These are phyloP conservation scores for Pouteria glomerata DNA, from an alignment of 148 eudicot species.

Conservation along the genomic window DNA sequence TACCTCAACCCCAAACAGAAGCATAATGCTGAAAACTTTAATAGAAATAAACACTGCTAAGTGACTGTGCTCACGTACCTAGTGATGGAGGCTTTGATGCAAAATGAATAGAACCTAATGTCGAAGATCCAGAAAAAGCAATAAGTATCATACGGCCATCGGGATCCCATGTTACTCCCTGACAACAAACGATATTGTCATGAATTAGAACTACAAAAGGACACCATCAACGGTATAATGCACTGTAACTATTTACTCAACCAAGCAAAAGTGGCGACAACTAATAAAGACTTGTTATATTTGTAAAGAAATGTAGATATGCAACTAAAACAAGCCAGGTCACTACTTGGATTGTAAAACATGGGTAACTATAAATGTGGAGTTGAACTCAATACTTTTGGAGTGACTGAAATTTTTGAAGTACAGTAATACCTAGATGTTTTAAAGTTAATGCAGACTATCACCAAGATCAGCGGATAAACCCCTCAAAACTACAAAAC, in stretches of 20 bases:
- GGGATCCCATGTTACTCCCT: slow-evolving; percentile 99
- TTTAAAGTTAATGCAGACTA: too few species aligned
- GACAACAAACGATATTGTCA: slow-evolving; percentile 11
- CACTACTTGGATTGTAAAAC: neutral
- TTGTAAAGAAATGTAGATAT: neutral
- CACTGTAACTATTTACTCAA: neutral
- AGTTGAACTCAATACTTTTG: neutral
- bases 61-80: slow-evolving; percentile 35
- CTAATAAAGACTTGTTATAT: neutral
- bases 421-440: neutral
- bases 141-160: slow-evolving; percentile 87
- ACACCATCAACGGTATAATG: neutral
- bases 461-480: too few species aligned
- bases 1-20: too few species aligned
- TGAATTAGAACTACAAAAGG: neutral
- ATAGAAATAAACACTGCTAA: neutral
- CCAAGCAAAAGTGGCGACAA: neutral
- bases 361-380: neutral
- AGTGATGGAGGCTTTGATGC: slow-evolving; percentile 96
- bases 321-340: neutral
- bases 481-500: neutral
- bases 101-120: slow-evolving; percentile 91
- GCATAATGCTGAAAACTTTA: neutral
- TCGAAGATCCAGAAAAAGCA: slow-evolving; percentile 71
- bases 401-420: neutral